These are phyloP conservation scores for Globisporangium megalacanthum DNA, from an alignment of 352 stramenopile genomes.

Conservation along the genomic window DNA sequence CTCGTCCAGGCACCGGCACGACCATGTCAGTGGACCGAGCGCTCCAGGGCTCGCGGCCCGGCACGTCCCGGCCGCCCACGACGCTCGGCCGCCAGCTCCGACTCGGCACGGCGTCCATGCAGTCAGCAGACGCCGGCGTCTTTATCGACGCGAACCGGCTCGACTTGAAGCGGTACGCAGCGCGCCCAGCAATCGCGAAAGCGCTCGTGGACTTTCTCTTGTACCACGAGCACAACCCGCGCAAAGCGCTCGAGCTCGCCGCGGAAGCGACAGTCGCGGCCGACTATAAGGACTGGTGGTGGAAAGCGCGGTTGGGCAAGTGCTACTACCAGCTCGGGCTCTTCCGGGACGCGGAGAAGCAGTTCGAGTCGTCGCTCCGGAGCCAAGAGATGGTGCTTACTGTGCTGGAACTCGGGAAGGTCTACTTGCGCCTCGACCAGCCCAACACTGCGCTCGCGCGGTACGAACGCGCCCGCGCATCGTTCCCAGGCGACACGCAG, in stretches of 20 bases:
- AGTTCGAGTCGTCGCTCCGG: constrained; percentile 86
- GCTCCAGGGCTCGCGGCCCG: constrained; percentile 65
- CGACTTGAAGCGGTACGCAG: constrained; percentile 88
- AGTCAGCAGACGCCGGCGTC: constrained; percentile 41
- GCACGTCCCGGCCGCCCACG: constrained; percentile 83
- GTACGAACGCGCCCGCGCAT: constrained; percentile 60
- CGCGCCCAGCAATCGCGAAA: constrained; percentile 81
- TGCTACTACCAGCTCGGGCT: constrained; percentile 94
- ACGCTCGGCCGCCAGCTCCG: constrained; percentile 87
- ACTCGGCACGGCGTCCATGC: constrained; percentile 90
- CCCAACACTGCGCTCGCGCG: constrained; percentile 89
- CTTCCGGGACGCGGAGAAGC: constrained; percentile 91
- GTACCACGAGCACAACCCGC: constrained; percentile 91
- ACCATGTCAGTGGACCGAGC: constrained; percentile 71
- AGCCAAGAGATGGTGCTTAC: constrained; percentile 89
- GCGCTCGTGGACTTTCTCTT: constrained; percentile 89
- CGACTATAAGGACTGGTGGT: constrained; percentile 94
- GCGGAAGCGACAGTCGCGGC: constrained; percentile 83
- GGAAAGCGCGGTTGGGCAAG: constrained; percentile 91
- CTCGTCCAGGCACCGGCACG: constrained; percentile 50
- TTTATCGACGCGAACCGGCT: constrained; percentile 91
- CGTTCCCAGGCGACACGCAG: constrained; percentile 74
- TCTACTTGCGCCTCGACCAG: constrained; percentile 93
- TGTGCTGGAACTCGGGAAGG: constrained; percentile 90
- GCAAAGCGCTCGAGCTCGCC: constrained; percentile 89